Base-by-base conservation (phyloP, 148 eudicot species). In the Nepenthes mirabilis region DNA sequence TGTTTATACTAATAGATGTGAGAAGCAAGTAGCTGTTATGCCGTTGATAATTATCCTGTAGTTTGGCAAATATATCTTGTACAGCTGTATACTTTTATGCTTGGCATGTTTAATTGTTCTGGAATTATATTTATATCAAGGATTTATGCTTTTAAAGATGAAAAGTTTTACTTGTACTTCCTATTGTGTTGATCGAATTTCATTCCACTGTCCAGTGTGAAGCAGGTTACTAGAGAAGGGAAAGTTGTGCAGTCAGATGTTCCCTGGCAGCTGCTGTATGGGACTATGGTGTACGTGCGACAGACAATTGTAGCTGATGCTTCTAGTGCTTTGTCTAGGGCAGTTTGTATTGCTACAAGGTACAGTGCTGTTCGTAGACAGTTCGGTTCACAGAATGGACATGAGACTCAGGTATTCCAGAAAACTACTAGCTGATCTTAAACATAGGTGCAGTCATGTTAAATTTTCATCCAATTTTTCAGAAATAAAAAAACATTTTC, bases 351-450 rank as follows among this genome's bases (percentile, higher is more conserved):
- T 60, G 98, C 98, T 51, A 93, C 98, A 13, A 86, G 98, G 68
- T 93, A 93, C 47, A 88, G 98, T 76, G 85, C 83, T 66, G 91
- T 93, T 58, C 96, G 98, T 57, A 81, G 96, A 14, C 96, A 93
- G 62, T 93, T 88, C 79, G 98, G 98, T 47, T 80, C 96, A 43
- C 78, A 80, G 61, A 79, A 86, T 73, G 98, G 96, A 45, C 95
- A 74, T 37, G 98, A 93, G 73, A 86, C 88, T 37, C 98, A 93
- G 96, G 98, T 91, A 83, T 51, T 6, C 32, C 45, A 40, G 45
- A 40, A 8, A 40, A 40, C 45, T 40, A 40, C 45, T 40, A 40
- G 45, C 45, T 40, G 8, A 8, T 8, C 45, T 3, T 8, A 40
- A 23, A 23, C 23, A 40, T 40, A 4, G 45, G 45, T 40, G 45